phyloP scores from a whole-genome alignment of 2,329 filamentous ascomycete genomes.

The Botrytis byssoidea region DNA sequence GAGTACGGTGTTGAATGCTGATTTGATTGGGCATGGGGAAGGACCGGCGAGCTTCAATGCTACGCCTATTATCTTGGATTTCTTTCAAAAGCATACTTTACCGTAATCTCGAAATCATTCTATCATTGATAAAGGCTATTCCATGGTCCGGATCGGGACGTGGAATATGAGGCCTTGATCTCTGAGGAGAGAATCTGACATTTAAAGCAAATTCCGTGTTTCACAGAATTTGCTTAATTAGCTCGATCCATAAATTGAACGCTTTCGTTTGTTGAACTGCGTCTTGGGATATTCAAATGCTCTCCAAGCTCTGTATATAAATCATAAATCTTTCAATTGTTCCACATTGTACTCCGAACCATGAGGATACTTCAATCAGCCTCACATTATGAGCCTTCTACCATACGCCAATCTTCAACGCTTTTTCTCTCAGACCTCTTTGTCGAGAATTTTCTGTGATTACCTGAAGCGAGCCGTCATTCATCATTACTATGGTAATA shows the following conservation, averaged over 20 bases:
- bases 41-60: slow-evolving; percentile 21
- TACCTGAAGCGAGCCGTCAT: too few species aligned
- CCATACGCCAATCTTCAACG: too few species aligned
- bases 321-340: neutral
- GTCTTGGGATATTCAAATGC: neutral
- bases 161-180: neutral
- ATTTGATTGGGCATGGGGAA: slow-evolving; percentile 13
- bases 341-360: neutral
- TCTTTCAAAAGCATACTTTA: slow-evolving; percentile 19
- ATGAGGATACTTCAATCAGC: neutral
- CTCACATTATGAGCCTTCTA: too few species aligned
- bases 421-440: too few species aligned
- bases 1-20: slow-evolving; percentile 22
- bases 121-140: neutral
- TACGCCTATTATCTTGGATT: slow-evolving; percentile 22
- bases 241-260: neutral
- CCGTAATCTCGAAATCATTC: neutral
- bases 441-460: too few species aligned
- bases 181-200: neutral
- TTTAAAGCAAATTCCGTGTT: neutral
- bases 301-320: neutral
- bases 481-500: too few species aligned
- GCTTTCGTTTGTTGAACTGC: neutral
- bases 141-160: neutral
- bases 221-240: neutral